A percentile compares a stretch with the other conserved stretches of the same genome.
phyloP scores from a whole-genome alignment of 345 rosid species.

The Citrus medica region DNA sequence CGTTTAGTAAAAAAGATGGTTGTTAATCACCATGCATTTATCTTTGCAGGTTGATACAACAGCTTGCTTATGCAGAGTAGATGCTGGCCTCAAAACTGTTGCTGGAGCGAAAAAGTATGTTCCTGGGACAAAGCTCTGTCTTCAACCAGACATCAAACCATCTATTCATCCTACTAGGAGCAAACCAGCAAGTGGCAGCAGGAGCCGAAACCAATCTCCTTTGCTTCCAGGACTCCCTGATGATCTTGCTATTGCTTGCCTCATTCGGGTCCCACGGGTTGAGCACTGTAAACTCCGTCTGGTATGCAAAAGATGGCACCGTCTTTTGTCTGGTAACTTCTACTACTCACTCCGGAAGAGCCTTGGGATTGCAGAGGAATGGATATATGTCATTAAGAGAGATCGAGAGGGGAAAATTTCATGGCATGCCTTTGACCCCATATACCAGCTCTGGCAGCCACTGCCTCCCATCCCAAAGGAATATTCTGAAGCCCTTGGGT shows the following conservation, averaged over 20 bases:
- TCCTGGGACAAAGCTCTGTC: constrained; percentile 67
- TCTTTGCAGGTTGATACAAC: constrained; percentile 67
- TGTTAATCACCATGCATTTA: constrained; percentile 4
- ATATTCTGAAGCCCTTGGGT: constrained; percentile 69
- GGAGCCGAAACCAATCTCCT: constrained; percentile 63
- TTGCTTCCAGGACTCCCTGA: constrained; percentile 76
- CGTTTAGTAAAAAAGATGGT: not conserved
- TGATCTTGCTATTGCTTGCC: constrained; percentile 84
- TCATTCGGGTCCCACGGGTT: constrained; percentile 57
- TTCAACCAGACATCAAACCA: constrained; percentile 67
- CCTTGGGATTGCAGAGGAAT: constrained; percentile 69
- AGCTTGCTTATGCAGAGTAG: constrained; percentile 73
- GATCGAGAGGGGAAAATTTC: constrained; percentile 72
- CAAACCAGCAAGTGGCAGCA: constrained; percentile 53
- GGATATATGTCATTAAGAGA: constrained; percentile 70
- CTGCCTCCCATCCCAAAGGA: constrained; percentile 77
- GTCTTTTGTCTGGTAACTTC: constrained; percentile 65
- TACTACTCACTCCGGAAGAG: constrained; percentile 65
- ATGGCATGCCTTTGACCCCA: constrained; percentile 81
- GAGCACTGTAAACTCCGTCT: constrained; percentile 73
- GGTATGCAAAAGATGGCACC: constrained; percentile 75
- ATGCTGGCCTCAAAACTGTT: constrained; percentile 72
- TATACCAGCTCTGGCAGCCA: constrained; percentile 74
- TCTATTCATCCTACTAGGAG: constrained; percentile 67
- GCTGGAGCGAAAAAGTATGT: constrained; percentile 65